Base-by-base conservation (phyloP, 352 stramenopile genomes). In the Phytophthora pluvialis region DNA sequence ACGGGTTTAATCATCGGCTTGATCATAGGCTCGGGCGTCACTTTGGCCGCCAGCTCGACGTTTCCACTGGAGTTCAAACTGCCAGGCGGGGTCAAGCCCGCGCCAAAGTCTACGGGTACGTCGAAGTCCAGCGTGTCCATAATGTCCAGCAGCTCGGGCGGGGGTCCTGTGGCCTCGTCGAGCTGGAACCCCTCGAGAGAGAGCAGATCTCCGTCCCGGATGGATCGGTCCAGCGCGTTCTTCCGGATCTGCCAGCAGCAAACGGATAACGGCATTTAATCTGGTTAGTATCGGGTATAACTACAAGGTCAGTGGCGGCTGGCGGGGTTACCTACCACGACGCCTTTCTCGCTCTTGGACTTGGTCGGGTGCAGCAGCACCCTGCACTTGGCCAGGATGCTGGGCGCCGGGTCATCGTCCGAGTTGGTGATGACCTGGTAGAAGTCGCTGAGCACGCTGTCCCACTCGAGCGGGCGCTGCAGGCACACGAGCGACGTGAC, bases 381-480 rank as follows among this genome's bases (percentile, higher is more conserved):
- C 51, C 86, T 89, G 73, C 83, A 92, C 49, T 80, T 85, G 33
- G 85, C 78, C 38, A 91, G 64, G 33, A 83, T 65, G 28, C 69
- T 78, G 25, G 77, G 65, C 38, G 70, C 73, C 25, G 86, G 86
- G 31, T 90, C 81, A 45, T 94, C 86, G 68, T 94, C 86, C 54
- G 83, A 82, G 76, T 94, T 90, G 49, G 75, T 90, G 58, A 94
- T 88, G 44, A 83, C 83, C 69, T 92, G 83, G 71, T 91, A 92
- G 69, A 94, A 92, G 71, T 94, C 86, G 54, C 75, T 72, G 3
- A 94, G 74, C 55, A 94, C 86, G 59, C 75, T 56, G 45, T 78
- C 81, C 86, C 86, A 94, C 45, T 90, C 80, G 48, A 94, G 80
- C 54, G 86, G 86, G 28, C 86, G 83, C 64, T 90, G 78, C 36